Conservation (phyloP, 495 filamentous ascomycete species). For the Podospora fimiseda region DNA sequence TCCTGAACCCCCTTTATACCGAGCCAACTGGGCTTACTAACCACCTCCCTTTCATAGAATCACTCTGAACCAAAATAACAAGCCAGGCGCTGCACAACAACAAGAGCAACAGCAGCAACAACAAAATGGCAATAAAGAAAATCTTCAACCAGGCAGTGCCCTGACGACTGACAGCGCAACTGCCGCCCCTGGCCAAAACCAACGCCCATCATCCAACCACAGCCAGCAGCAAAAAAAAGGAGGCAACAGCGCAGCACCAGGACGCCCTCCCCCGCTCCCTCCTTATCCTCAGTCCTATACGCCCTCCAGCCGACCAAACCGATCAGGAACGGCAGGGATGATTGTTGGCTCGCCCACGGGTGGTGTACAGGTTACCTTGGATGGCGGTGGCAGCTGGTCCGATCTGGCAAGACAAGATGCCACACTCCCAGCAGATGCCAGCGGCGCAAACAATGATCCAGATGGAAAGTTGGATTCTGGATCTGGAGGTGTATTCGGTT, state of each 20-base stretch:
- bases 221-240: conserved; percentile 9
- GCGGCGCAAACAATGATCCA: conserved; percentile 38
- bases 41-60: conserved; percentile 11
- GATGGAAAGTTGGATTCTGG: conserved; percentile 39
- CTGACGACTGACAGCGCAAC: conserved; percentile 39
- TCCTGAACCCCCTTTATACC: neutral
- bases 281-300: conserved; percentile 46
- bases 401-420: conserved; percentile 76
- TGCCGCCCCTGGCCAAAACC: conserved; percentile 18
- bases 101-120: neutral
- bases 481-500: conserved; percentile 75
- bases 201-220: conserved; percentile 21
- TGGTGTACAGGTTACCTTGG: conserved; percentile 84
- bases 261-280: conserved; percentile 35
- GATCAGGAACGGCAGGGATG: conserved; percentile 36
- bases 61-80: conserved; percentile 10
- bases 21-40: conserved; percentile 8
- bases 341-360: conserved; percentile 71
- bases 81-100: neutral
- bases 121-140: conserved; percentile 7
- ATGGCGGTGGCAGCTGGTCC: conserved; percentile 82
- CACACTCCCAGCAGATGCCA: conserved; percentile 65
- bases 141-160: conserved; percentile 26
- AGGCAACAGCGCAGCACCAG: conserved; percentile 8
- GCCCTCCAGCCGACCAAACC: conserved; percentile 14